These are phyloP conservation scores for Lantana camara DNA, from an alignment of 257 asterid genomes.

Conservation along the genomic window DNA sequence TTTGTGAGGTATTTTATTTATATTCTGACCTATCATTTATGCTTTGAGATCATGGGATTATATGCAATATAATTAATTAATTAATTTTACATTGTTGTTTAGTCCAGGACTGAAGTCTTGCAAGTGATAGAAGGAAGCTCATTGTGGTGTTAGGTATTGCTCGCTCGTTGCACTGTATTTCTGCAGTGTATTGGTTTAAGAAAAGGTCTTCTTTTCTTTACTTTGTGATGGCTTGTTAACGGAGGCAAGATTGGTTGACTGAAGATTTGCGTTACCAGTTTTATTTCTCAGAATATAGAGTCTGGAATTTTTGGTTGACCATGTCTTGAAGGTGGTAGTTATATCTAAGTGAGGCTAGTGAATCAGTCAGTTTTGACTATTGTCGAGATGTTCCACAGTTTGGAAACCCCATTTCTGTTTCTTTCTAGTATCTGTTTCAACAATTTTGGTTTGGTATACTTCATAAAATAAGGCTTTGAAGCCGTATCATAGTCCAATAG, in stretches of 20 bases:
- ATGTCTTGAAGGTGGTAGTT: slow-evolving; percentile 35
- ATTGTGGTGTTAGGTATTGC: slow-evolving; percentile 35
- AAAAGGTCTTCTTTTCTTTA: slow-evolving; percentile 10
- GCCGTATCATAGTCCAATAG: slow-evolving; percentile 39
- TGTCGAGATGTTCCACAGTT: slow-evolving; percentile 42
- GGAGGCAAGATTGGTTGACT: slow-evolving; percentile 37
- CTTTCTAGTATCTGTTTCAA: slow-evolving; percentile 26
- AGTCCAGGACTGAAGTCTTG: slow-evolving; percentile 43
- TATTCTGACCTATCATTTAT: slow-evolving; percentile 6
- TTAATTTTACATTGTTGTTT: neutral
- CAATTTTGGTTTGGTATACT: slow-evolving; percentile 28
- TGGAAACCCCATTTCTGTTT: slow-evolving; percentile 21
- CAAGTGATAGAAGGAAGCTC: slow-evolving; percentile 37
- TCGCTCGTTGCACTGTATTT: slow-evolving; percentile 34
- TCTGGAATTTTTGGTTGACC: slow-evolving; percentile 37
- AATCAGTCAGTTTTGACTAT: slow-evolving; percentile 32
- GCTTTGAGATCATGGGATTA: slow-evolving; percentile 7
- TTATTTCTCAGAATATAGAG: slow-evolving; percentile 3
- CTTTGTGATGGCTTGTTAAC: slow-evolving; percentile 28
- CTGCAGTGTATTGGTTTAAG: slow-evolving; percentile 30
- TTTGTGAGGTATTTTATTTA: slow-evolving; percentile 49
- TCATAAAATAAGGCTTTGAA: slow-evolving; percentile 53
- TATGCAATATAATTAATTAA: slow-evolving; percentile 11
- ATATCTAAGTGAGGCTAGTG: slow-evolving; percentile 36
- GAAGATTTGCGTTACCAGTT: slow-evolving; percentile 32